Evolutionary conservation across 1,139 yeast genomes (phyloP), one percentile per base, ranked within the genome.

Genomic region (Candida gigantensis): DNA sequence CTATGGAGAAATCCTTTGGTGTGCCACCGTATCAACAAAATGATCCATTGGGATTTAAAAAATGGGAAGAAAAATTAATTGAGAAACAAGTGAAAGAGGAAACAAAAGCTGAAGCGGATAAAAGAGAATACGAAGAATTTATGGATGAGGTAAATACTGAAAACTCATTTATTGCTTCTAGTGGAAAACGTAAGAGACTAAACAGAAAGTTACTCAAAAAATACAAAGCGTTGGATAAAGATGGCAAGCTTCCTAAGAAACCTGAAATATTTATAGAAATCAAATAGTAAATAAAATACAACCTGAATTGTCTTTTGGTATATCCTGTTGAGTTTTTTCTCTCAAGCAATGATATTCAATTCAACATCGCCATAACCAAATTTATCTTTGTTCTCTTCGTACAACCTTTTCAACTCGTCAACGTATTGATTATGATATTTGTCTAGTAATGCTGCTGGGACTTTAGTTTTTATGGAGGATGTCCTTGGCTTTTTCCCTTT

Each of bases 341-440:
- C n/a, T n/a, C 9, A n/a, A 10, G 20, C 80, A 25, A 65, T 70
- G 35, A 74, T 73, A 36, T 68, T 70, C 42, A 79, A 63, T 33
- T 62, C 69, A 14, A 70, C 74, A 40, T 73, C 71, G 8, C 67
- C 71, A 44, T 72, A 72, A 1, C 81, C 79, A 47, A 58, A 92
- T 45, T 70, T 70, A 6, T 66, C 71, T 57, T 83, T 87, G 54
- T 90, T 78, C 10, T 78, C 83, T 31, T 85, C 79, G 57, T 81
- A 92, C 2, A 90, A 70, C 39, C 74, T 64, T 45, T 70, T 62
- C 49, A 94, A 63, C 42, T 80, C 89, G 11, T 77, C 74, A n/a
- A 84, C 74, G 55, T 92, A 92, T 26, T 79, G 52, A 19, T 63
- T 65, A 57, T 92, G 97, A 52, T 85, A 88, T 44, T 81, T 71